Base-by-base conservation (phyloP, 1,284 basidiomycete species). In the Chalciporus sp. region DNA sequence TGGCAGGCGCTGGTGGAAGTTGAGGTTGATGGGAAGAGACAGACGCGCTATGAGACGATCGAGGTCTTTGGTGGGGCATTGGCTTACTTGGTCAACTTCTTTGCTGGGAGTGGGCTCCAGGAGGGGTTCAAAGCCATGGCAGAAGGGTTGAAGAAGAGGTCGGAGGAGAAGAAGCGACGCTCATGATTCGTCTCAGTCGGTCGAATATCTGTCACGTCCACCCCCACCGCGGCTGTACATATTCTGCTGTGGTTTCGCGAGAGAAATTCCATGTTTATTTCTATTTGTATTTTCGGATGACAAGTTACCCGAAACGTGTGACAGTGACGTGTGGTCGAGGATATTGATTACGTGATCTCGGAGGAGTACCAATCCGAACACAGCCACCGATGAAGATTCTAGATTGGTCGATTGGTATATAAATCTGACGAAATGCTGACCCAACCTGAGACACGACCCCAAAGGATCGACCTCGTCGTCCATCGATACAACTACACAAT, bases 31-130 rank as follows among this genome's bases (percentile, higher is more conserved):
- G 69, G 66, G 7, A 59, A 48, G 10, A 68, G 49, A 41, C 78
- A 77, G 70, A 85, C 83, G 29, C 77, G 76, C 49, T 90, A 90
- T 61, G 84, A 88, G 66, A 82, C 79, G 6, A 70, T 78, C n/a
- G 84, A 86, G 64, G 80, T 81, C 29, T 88, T 88, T 55, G 68
- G 67, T 11, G 87, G 88, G 0, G 19, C 78, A 5, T 49, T 81
- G 5, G 85, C 84, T 33, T 84, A 84, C 59, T 4, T 84, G n/a
- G 68, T 88, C 51, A 76, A 74, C 60, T 70, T 74, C 46, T 75
- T 82, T 51, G 60, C 82, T 12, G 67, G 72, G 5, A 55, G 57
- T 19, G 76, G 78, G 43, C 64, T 90, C 55, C 66, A 67, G 28
- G 54, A 65, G 50, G 80, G 79, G 0, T 82, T 86, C 37, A 61